A percentile compares a stretch with the other conserved stretches of the same genome.
phyloP scores from a whole-genome alignment of 768 basidiomycete species.

The Udeniomyces megalosporus region DNA sequence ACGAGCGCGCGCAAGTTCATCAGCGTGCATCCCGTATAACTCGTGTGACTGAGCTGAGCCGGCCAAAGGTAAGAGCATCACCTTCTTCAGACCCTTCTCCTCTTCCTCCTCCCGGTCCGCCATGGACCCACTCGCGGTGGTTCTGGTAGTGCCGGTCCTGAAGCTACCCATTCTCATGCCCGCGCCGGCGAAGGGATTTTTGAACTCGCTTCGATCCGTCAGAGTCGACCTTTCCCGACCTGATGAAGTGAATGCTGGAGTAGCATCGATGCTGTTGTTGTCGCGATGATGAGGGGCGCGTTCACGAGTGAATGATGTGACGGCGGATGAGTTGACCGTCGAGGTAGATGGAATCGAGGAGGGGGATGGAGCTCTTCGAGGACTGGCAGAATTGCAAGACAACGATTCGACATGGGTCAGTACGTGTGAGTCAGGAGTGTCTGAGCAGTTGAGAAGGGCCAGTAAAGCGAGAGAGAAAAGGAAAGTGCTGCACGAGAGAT shows the following conservation, averaged over 20 bases:
- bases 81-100: not conserved
- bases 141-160: not conserved
- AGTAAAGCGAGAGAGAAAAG: too few relatives aligned
- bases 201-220: not conserved
- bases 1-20: not conserved
- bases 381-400: not conserved
- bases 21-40: not conserved
- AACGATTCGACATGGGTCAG: too few relatives aligned
- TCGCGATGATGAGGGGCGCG: conserved; percentile 3
- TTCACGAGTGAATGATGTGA: not conserved
- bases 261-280: not conserved
- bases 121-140: too few relatives aligned
- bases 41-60: not conserved
- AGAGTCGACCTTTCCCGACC: not conserved
- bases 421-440: too few relatives aligned
- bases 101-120: not conserved
- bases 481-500: too few relatives aligned
- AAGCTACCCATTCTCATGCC: conserved; percentile 10
- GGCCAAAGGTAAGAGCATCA: not conserved
- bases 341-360: not conserved
- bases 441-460: too few relatives aligned
- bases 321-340: not conserved
- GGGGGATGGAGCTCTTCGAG: not conserved
- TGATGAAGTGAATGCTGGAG: too few relatives aligned
- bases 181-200: not conserved